Percentiles rank a stretch among this genome's conserved stretches.
Conservation (phyloP, 192 early-diverging fungal genomes). For the Coemansia reversa region DNA sequence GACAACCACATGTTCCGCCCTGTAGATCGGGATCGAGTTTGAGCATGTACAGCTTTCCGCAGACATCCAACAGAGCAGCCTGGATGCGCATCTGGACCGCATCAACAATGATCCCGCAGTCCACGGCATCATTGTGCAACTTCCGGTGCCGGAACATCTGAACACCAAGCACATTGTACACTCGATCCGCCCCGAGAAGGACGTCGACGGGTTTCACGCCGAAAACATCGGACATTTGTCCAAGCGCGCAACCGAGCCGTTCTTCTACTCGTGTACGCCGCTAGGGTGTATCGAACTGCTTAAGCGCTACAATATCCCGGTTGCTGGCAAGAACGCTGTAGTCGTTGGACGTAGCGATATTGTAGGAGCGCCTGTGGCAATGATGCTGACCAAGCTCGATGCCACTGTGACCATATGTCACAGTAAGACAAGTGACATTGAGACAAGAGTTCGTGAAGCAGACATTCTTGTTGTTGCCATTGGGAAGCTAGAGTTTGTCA, state of each 20-base stretch:
- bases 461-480: slow-evolving; percentile 93
- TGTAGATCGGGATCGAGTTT: slow-evolving; percentile 76
- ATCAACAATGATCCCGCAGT: slow-evolving; percentile 79
- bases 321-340: slow-evolving; percentile 87
- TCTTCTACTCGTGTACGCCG: slow-evolving; percentile 96
- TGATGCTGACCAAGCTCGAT: slow-evolving; percentile 75
- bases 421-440: slow-evolving; percentile 74
- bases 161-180: slow-evolving; percentile 82
- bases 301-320: slow-evolving; percentile 61
- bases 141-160: slow-evolving; percentile 87
- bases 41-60: slow-evolving; percentile 66
- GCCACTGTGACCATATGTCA: slow-evolving; percentile 97
- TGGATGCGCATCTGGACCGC: slow-evolving; percentile 64
- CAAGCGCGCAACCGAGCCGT: slow-evolving; percentile 73
- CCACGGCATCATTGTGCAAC: slow-evolving; percentile 96
- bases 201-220: slow-evolving; percentile 99
- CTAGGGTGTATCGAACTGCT: slow-evolving; percentile 90
- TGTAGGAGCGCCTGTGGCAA: slow-evolving; percentile 82
- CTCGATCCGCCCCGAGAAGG: slow-evolving; percentile 81
- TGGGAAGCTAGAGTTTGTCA: slow-evolving; percentile 75
- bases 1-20: background rate
- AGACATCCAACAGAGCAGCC: slow-evolving; percentile 65
- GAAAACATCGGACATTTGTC: slow-evolving; percentile 89
- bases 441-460: slow-evolving; percentile 72
- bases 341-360: slow-evolving; percentile 97